Base-by-base conservation (phyloP, 352 stramenopile genomes). In the Plasmopara halstedii region DNA sequence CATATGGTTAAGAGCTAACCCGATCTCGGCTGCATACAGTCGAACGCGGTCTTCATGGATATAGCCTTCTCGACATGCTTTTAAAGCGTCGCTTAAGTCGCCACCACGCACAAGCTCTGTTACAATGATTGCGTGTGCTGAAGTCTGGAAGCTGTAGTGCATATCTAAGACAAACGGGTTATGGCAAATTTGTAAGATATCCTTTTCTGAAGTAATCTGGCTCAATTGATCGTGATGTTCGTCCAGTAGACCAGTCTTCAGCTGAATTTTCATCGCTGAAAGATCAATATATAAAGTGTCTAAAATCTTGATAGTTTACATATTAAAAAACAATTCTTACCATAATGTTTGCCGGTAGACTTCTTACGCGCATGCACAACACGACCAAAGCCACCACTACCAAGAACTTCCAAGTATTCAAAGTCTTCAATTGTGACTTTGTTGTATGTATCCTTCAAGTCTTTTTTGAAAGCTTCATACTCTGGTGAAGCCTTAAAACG, bases 81-180 rank as follows among this genome's bases (percentile, higher is more conserved):
- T 87, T 34, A 95, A 58, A 8, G 81, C 75, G 37, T 90, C 74
- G 23, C 85, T 68, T 2, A 92, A 53, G 49, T 94, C 82, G 7
- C 80, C 85, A 11, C 72, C 82, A 20, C 79, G 83, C 7, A 94
- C 77, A 7, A 95, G 70, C 43, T 93, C 81, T 6, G 86, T 88
- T 33, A 95, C 83, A 41, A 96, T 92, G 42, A 96, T 83, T 19
- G 81, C 83, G 50, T 92, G 73, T 2, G 70, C 74, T 3, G 79
- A 58, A 19, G 83, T 96, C 49, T 95, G 81, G 50, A 96, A 93
- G 36, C 79, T 89, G 62, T 95, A 96, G 52, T 95, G 74, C 73
- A 95, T 92, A 45, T 94, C 78, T 6, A 95, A 56, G 23, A 95
- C 77, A 49, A 93, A 94, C 29, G 84, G 83, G 50, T 95, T 87